These are phyloP conservation scores for Epichloe hybrida DNA, from an alignment of 2,329 filamentous ascomycete genomes.

Conservation along the genomic window DNA sequence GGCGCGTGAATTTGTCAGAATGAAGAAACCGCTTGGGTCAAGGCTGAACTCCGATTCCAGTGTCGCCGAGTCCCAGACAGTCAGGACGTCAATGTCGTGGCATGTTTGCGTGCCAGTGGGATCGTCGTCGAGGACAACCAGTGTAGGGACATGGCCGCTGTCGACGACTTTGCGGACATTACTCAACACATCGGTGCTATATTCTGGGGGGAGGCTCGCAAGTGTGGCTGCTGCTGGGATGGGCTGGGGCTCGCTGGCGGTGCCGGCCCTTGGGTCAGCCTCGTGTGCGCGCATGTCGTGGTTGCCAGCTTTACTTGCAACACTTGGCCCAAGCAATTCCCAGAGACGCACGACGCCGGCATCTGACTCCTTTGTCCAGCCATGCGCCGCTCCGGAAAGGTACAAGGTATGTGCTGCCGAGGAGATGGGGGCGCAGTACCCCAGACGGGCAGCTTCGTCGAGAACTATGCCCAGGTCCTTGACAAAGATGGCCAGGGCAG, in stretches of 20 bases:
- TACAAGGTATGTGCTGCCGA: conserved; percentile 19
- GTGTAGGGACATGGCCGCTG: conserved; percentile 14
- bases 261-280: neutral
- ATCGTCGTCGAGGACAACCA: conserved; percentile 38
- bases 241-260: neutral
- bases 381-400: conserved; percentile 18
- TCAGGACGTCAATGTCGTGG: conserved; percentile 41
- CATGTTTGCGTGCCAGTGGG: conserved; percentile 48
- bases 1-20: conserved; percentile 44
- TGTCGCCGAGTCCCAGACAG: conserved; percentile 34
- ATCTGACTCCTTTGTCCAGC: conserved; percentile 21
- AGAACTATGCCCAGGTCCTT: conserved; percentile 21
- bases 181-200: conserved; percentile 10
- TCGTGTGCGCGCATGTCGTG: neutral
- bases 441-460: conserved; percentile 18
- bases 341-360: conserved; percentile 24
- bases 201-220: conserved; percentile 11
- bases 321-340: conserved; percentile 16
- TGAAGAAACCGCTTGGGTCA: conserved; percentile 37
- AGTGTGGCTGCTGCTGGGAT: conserved; percentile 12
- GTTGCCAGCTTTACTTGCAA: conserved; percentile 5
- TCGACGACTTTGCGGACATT: conserved; percentile 9
- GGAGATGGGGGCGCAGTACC: conserved; percentile 16
- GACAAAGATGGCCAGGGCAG: conserved; percentile 22
- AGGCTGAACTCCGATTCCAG: conserved; percentile 30